Evolutionary conservation across 1,284 basidiomycete genomes (phyloP), one percentile per base, ranked within the genome.

Genomic region (Mrakiaceae sp.): DNA sequence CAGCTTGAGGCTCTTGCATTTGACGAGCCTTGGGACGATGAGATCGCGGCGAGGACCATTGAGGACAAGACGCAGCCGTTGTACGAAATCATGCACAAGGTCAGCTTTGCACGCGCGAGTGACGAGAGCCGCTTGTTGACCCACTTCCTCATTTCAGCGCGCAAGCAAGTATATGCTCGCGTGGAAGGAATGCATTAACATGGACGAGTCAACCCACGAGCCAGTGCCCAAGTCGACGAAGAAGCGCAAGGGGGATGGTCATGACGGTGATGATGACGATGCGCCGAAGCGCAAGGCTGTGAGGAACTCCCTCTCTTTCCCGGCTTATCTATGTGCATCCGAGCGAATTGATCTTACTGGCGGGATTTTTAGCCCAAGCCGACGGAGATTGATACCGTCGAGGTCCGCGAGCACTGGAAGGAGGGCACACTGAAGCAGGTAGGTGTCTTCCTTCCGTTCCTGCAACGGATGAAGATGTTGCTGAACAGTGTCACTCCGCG

Each of bases 1-100:
- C 89, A 93, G 72, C 82, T 97, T 3, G 87, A 96, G 78, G 90
- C 92, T 12, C 86, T 84, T 61, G 94, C 94, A 0, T 95, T 97
- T 75, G 86, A 88, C 61, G 89, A 94, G 73, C 56, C 68, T 5
- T 48, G 70, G 9, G 55, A 57, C 43, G 51, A 60, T 16, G 84
- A 91, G 69, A 90, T 84, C 70, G 86, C 93, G 71, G 79, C 83
- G 2, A 83, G 84, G 61, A 75, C 80, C 3, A 87, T 91, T 68
- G 83, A 85, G 69, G 93, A 98, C 74, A 77, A 85, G 67, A 91
- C 92, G 0, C 72, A 83, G 66, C 93, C 94, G 2, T 87, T 88
- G 70, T 80, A 85, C 60, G 83, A 84, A 54, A 81, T 82, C 71
- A 91, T 96, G 68, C 87, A 90, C 71, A 86, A 88, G 79, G 89